Conservation (phyloP, 2,329 filamentous ascomycete genomes). For the Domatiomyces catenatus region DNA sequence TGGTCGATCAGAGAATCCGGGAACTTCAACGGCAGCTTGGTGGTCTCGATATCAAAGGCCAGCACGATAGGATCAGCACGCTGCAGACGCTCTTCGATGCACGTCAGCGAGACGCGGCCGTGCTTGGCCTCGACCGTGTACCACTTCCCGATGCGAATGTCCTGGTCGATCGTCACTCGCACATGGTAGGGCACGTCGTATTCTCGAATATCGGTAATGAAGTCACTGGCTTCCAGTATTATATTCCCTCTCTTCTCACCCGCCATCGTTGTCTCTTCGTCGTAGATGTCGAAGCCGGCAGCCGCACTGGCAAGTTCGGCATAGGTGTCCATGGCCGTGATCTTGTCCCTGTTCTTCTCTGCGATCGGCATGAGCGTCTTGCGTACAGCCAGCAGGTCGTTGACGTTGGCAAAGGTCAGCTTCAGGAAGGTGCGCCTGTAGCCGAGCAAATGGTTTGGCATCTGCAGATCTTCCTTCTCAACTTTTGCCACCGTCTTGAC, state of each 20-base stretch:
- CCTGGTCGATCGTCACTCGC: constrained; percentile 92
- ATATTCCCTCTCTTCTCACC: constrained; percentile 58
- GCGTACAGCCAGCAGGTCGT: constrained; percentile 69
- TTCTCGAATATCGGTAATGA: constrained; percentile 94
- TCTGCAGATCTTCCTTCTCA: constrained; percentile 82
- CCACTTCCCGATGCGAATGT: constrained; percentile 93
- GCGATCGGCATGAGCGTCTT: constrained; percentile 77
- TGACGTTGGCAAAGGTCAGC: constrained; percentile 73
- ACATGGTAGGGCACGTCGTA: constrained; percentile 99
- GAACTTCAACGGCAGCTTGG: constrained; percentile 89
- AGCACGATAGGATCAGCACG: constrained; percentile 94
- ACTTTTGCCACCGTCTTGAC: constrained; percentile 63
- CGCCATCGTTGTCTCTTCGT: constrained; percentile 62
- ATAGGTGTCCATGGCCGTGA: constrained; percentile 96
- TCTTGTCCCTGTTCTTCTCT: constrained; percentile 89
- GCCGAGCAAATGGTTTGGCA: constrained; percentile 91
- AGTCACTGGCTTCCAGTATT: constrained; percentile 84
- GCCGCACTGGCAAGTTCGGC: constrained; percentile 78
- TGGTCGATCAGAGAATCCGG: constrained; percentile 89
- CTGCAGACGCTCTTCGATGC: constrained; percentile 72
- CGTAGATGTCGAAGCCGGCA: constrained; percentile 86
- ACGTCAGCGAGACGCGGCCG: constrained; percentile 65
- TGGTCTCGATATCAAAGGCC: constrained; percentile 98
- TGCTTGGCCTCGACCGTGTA: constrained; percentile 92
- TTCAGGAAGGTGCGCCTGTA: constrained; percentile 80